These are phyloP conservation scores for Eurotiales sp. DNA, from an alignment of 2,329 filamentous ascomycete species.

Conservation along the genomic window DNA sequence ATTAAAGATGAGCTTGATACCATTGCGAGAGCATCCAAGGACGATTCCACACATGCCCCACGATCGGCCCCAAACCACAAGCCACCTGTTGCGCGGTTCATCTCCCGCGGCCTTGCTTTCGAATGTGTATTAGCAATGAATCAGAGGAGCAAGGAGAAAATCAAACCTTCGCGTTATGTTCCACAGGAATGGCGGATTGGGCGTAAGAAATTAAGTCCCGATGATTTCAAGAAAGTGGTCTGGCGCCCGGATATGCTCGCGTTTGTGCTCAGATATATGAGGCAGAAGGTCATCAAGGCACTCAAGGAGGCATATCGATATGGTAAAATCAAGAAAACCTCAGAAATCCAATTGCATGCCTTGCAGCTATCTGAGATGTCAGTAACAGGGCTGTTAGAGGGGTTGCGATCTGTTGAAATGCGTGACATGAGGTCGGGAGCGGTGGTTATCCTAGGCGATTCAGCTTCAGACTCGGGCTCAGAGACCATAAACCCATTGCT, in stretches of 20 bases:
- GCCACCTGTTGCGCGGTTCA: background rate
- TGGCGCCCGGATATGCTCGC: constrained; percentile 49
- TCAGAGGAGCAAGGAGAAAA: background rate
- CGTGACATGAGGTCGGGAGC: constrained; percentile 10
- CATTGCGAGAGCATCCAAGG: background rate
- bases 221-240: constrained; percentile 30
- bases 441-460: constrained; percentile 8
- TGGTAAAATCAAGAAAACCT: constrained; percentile 4
- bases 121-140: background rate
- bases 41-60: constrained; percentile 3
- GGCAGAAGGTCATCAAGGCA: constrained; percentile 31
- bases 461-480: background rate
- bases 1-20: constrained; percentile 28
- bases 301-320: constrained; percentile 31
- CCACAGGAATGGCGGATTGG: background rate
- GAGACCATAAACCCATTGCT: background rate
- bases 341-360: background rate
- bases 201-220: constrained; percentile 18
- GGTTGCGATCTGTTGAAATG: constrained; percentile 9
- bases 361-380: constrained; percentile 3
- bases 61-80: background rate
- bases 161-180: background rate
- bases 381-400: constrained; percentile 1
- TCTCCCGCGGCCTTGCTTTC: background rate
- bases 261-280: constrained; percentile 38